Evolutionary conservation across 805 yeast species (phyloP), one percentile per base, ranked within the genome.

Genomic region (Zygoascus ofunaensis): DNA sequence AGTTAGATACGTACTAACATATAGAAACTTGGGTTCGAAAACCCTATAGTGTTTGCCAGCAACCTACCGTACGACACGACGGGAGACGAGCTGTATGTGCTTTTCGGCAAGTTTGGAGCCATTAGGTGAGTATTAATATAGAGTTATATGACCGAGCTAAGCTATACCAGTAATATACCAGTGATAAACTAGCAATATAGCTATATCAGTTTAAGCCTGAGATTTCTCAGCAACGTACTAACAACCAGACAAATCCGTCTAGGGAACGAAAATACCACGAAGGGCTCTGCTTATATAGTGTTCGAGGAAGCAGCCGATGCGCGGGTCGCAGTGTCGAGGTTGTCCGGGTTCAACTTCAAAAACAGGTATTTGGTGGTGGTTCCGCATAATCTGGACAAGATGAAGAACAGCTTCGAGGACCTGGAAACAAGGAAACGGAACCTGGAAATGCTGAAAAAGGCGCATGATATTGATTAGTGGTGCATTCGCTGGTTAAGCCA

Each of bases 281-380:
- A 58, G 45, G 77, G 83, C 10, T 73, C 79, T 5, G 79, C 80
- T 20, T 68, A 71, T 44, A 71, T 79, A 15, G 71, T 79, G 2
- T 80, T 69, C 56, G 71, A 70, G 42, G 73, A 72, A 37, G 47
- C 71, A 17, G 59, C 60, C 22, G 68, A 69, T 48, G 80, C 83
- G 14, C 58, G 56, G n/a, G 56, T 58, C 26, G 82, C 83, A 0
- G 63, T 70, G 18, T 71, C 68, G n/a, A 79, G 74, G 47, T 56
- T 79, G 42, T 74, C 74, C 42, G 86, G 86, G 1, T 73, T 72
- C 48, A 77, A 78, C 53, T 73, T 73, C 49, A 71, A 74, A 47
- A 77, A 79, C 5, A 54, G 85, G 44, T 79, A 79, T 53, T 53
- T 79, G 28, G 79, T 79, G 21, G 75, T 77, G 7, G 57, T 68